Conservation (phyloP, 768 basidiomycete species). For the Gyrodon lividus region DNA sequence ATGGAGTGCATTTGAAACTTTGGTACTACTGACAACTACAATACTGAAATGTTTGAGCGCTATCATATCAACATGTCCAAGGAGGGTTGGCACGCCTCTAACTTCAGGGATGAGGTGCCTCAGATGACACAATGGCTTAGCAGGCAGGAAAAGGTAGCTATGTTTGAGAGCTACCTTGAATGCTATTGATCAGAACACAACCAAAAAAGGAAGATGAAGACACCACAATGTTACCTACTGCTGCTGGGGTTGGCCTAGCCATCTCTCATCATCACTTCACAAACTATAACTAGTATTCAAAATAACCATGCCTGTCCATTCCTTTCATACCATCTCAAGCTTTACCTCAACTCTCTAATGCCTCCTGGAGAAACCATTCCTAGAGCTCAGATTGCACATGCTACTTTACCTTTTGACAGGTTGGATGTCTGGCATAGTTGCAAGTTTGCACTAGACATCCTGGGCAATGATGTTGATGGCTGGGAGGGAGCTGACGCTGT, state of each 20-base stretch:
- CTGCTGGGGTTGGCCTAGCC: conserved; percentile 8
- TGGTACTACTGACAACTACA: conserved; percentile 40
- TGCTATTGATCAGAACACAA: too few species aligned
- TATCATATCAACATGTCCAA: conserved; percentile 42
- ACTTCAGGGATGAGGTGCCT: conserved; percentile 31
- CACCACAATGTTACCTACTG: too few species aligned
- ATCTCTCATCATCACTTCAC: background rate
- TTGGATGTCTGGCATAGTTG: background rate
- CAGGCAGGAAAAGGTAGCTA: conserved; percentile 30
- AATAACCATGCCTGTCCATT: background rate
- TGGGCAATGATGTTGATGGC: background rate
- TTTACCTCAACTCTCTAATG: background rate
- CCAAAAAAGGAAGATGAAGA: background rate
- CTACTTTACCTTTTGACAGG: background rate
- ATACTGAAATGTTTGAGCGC: conserved; percentile 29
- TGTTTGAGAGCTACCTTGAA: conserved; percentile 20
- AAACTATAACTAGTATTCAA: background rate
- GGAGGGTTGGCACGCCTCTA: conserved; percentile 35
- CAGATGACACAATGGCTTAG: conserved; percentile 42
- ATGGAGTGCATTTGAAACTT: conserved; percentile 8
- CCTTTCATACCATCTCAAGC: background rate
- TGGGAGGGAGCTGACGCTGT: background rate
- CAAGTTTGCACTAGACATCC: background rate
- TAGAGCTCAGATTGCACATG: background rate
- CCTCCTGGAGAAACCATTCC: background rate